A percentile compares a stretch with the other conserved stretches of the same genome.
Conservation (phyloP, 2,329 filamentous ascomycete genomes). For the Bretziella fagacearum region DNA sequence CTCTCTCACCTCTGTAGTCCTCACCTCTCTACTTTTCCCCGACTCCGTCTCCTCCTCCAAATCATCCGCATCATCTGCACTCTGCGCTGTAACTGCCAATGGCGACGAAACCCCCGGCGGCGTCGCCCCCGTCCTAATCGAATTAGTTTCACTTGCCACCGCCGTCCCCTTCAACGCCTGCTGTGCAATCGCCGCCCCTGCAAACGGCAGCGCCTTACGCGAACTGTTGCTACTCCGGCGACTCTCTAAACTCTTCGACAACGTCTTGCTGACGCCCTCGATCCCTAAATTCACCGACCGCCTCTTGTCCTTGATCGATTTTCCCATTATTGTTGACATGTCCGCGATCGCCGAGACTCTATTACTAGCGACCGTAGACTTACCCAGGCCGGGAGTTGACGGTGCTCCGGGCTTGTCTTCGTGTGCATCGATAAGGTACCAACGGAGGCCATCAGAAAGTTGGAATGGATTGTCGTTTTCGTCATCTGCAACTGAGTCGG, state of each 20-base stretch:
- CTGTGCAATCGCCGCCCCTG: constrained; percentile 26
- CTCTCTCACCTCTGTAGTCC: background rate
- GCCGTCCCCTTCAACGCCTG: constrained; percentile 33
- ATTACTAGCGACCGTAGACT: constrained; percentile 77
- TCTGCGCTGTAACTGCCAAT: constrained; percentile 2
- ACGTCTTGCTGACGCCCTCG: constrained; percentile 57
- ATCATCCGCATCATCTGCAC: background rate
- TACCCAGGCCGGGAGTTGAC: constrained; percentile 78
- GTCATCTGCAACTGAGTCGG: constrained; percentile 37
- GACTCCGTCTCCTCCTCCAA: background rate
- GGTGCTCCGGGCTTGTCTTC: constrained; percentile 89
- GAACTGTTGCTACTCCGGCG: constrained; percentile 75
- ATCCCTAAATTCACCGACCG: constrained; percentile 39
- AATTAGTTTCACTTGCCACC: constrained; percentile 41
- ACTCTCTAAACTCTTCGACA: constrained; percentile 80
- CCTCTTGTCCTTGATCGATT: constrained; percentile 25
- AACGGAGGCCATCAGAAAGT: constrained; percentile 80
- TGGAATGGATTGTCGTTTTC: constrained; percentile 97
- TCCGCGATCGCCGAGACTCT: constrained; percentile 74
- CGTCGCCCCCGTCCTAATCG: constrained; percentile 32
- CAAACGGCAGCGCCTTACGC: constrained; percentile 52
- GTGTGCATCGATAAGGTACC: constrained; percentile 86
- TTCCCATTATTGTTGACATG: constrained; percentile 31
- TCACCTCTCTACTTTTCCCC: background rate
- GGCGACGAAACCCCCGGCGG: constrained; percentile 11